phyloP scores from a whole-genome alignment of 164 flowering plant genomes.

The Vitis cinerea region DNA sequence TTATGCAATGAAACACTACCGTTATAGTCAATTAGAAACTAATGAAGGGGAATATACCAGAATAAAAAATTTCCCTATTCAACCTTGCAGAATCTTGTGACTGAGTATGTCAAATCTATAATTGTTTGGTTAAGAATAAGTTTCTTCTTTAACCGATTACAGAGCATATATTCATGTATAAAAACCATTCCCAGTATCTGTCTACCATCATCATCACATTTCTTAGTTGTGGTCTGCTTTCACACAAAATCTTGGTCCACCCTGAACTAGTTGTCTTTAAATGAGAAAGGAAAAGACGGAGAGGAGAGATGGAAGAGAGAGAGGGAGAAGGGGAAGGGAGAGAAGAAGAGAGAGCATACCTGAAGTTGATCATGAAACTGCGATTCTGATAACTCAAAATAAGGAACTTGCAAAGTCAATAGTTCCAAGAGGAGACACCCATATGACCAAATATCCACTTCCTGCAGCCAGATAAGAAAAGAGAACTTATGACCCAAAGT shows the following conservation, averaged over 20 bases:
- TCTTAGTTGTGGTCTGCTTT: not conserved
- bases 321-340: not conserved
- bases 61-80: too few species aligned
- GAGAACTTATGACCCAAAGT: not conserved
- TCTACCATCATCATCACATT: not conserved
- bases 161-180: too few species aligned
- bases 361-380: constrained; percentile 59
- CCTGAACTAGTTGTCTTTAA: not conserved
- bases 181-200: too few species aligned
- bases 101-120: too few species aligned
- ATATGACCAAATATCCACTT: constrained; percentile 95
- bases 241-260: not conserved
- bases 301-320: not conserved
- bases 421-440: constrained; percentile 84
- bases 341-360: constrained; percentile 37
- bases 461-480: constrained; percentile 45
- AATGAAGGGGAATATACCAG: too few species aligned
- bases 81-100: too few species aligned
- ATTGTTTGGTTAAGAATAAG: too few species aligned
- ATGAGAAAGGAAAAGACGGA: not conserved
- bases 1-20: not conserved
- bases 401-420: constrained; percentile 79
- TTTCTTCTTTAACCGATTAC: too few species aligned
- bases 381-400: constrained; percentile 50
- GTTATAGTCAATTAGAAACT: too few species aligned